Percentiles rank a stretch among this genome's conserved stretches.
phyloP scores from a whole-genome alignment of 164 flowering plant species.

The Amborella trichopoda region DNA sequence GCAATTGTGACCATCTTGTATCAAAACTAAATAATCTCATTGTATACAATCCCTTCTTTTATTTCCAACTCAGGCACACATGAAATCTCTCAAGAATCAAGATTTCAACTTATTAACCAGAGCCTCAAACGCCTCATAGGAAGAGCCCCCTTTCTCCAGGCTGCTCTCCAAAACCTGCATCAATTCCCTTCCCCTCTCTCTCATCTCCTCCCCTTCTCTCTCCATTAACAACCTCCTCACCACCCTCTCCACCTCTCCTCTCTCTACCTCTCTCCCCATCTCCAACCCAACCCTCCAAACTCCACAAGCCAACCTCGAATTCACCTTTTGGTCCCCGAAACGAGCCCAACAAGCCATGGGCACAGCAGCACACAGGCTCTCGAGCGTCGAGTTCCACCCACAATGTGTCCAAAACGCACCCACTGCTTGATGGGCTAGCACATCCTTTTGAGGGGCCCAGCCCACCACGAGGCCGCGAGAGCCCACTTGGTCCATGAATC shows the following conservation, averaged over 20 bases:
- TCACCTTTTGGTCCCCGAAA: constrained; percentile 33
- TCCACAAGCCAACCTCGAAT: constrained; percentile 29
- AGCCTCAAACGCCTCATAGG: constrained; percentile 14
- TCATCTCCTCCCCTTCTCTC: constrained; percentile 28
- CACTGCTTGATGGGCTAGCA: constrained; percentile 37
- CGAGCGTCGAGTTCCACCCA: constrained; percentile 55
- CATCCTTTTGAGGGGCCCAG: constrained; percentile 58
- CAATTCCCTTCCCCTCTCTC: constrained; percentile 13
- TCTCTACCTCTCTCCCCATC: constrained; percentile 19
- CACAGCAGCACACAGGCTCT: constrained; percentile 41
- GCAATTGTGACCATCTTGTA: too few species aligned
- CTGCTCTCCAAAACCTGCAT: constrained; percentile 18
- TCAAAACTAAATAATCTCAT: too few species aligned
- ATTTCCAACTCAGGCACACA: too few species aligned
- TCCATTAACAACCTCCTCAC: constrained; percentile 22
- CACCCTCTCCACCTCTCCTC: constrained; percentile 17
- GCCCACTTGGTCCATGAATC: constrained; percentile 7
- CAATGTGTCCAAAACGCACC: constrained; percentile 51
- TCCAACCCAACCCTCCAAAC: constrained; percentile 37
- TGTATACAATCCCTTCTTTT: too few species aligned
- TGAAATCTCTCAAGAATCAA: constrained; percentile 9
- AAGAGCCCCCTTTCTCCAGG: constrained; percentile 32
- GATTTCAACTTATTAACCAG: constrained; percentile 12
- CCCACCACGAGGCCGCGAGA: constrained; percentile 22
- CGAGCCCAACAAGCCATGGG: constrained; percentile 45